phyloP scores from a whole-genome alignment of 179 eudicot genomes.

The Patellifolia procumbens region DNA sequence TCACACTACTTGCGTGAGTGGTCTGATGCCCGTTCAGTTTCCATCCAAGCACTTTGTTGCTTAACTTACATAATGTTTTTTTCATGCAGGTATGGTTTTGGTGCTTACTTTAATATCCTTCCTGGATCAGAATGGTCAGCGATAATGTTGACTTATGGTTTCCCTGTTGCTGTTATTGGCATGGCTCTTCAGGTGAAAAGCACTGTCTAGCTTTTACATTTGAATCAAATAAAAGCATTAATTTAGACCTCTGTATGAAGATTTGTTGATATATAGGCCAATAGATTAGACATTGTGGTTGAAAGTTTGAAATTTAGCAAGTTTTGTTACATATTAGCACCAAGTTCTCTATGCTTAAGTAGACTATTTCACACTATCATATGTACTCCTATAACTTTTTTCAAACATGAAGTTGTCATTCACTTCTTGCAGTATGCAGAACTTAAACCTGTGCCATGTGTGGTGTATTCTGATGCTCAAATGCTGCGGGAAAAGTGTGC shows the following conservation, averaged over 20 bases:
- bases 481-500: slow-evolving; percentile 80
- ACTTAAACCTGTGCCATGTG: slow-evolving; percentile 94
- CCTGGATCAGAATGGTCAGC: slow-evolving; percentile 99
- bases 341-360: not conserved
- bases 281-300: not conserved
- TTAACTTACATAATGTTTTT: slow-evolving; percentile 11
- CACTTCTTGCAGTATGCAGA: slow-evolving; percentile 82
- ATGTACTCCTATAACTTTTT: not conserved
- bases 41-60: not conserved
- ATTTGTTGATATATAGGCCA: not conserved
- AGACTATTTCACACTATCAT: not conserved
- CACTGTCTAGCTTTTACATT: not conserved
- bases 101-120: slow-evolving; percentile 92
- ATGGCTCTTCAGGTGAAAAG: slow-evolving; percentile 90
- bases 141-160: slow-evolving; percentile 94
- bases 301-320: slow-evolving; percentile 8
- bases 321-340: not conserved
- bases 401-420: slow-evolving; percentile 14
- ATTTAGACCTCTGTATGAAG: not conserved
- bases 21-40: not conserved
- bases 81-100: slow-evolving; percentile 80
- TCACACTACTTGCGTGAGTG: slow-evolving; percentile 79
- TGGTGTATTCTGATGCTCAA: slow-evolving; percentile 82
- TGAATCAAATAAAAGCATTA: not conserved
- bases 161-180: slow-evolving; percentile 96